Evolutionary conservation across 164 flowering plant species (phyloP).

Genomic region (Cinnamomum micranthum): DNA sequence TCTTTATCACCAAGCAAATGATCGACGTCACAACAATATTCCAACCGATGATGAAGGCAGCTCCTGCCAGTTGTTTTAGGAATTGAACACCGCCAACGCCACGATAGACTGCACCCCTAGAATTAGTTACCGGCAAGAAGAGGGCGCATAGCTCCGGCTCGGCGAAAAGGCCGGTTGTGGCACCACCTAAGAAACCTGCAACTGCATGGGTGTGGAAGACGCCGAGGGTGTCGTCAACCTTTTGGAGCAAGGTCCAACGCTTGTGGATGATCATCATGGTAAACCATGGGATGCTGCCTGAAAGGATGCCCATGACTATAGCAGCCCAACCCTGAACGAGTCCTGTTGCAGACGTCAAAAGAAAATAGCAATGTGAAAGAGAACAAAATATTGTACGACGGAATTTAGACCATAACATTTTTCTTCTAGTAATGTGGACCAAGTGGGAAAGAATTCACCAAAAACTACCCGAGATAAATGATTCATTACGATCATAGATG

Average conservation of each 20-base stretch:
- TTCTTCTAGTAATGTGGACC: no score
- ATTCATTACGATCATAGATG: no score
- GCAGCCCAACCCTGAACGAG: constrained; percentile 62
- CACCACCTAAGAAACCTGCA: constrained; percentile 49
- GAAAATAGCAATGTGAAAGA: background rate
- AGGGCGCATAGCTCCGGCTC: constrained; percentile 33
- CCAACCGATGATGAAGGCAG: constrained; percentile 33
- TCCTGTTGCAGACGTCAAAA: constrained; percentile 18
- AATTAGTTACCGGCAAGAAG: constrained; percentile 32
- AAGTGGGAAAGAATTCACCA: no score
- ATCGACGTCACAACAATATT: constrained; percentile 30
- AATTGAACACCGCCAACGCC: constrained; percentile 30
- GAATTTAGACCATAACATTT: no score
- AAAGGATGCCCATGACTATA: constrained; percentile 45
- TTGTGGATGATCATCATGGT: constrained; percentile 60
- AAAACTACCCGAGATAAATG: no score
- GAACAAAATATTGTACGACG: no score
- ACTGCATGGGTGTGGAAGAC: constrained; percentile 63
- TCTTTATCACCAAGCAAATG: constrained; percentile 21
- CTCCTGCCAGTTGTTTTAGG: constrained; percentile 31
- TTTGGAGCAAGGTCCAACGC: constrained; percentile 34
- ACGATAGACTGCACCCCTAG: constrained; percentile 34
- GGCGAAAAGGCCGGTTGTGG: constrained; percentile 39
- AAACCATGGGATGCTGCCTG: constrained; percentile 63
- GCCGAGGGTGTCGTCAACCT: constrained; percentile 53